Evolutionary conservation across 2,329 filamentous ascomycete species (phyloP), one percentile per base, ranked within the genome.

Genomic region (Hirsutella thompsonii): DNA sequence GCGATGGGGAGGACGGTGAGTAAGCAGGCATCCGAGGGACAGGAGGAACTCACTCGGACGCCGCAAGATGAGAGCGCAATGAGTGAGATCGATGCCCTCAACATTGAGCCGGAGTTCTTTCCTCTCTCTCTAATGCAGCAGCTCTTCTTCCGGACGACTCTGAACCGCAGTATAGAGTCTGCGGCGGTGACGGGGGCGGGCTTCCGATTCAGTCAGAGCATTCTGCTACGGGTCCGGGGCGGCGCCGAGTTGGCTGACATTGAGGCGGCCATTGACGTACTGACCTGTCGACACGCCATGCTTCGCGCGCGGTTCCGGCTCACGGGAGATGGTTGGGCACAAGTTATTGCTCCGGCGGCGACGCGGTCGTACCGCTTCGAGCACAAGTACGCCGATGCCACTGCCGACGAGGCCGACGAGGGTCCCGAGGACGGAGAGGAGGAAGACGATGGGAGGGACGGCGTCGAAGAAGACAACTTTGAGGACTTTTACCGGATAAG

Each of bases 71-170:
- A 34, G 8, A 14, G 11, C 11, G 30, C 30, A 8, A 34, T 34
- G 32, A n/a, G 26, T 20, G 20, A 19, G 41, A 43, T n/a, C 20
- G 35, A 36, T 14, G 13, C 34, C n/a, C 2, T 19, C 34, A 36
- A 36, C 8, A 61, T 63, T 18, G 56, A 57, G 38, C 19, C 20
- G 13, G 55, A 53, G 44, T 49, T 47, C 26, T 74, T 71, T 46
- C 63, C 65, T 9, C 58, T 74, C 9, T 68, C 70, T 1, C 64
- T 70, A 3, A 74, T 74, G 64, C 71, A 75, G 52, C 65, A 68
- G 41, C 57, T 75, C 4, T 71, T 70, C 49, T 72, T 74, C 39
- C 59, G 68, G 45, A 69, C 68, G 0, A 53, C 57, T 2, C 64
- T 69, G 52, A 63, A 63, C 4, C 59, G 56, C 2, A 54, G 60